Conservation (phyloP, 345 rosid species). For the Raphanus raphanistrum region DNA sequence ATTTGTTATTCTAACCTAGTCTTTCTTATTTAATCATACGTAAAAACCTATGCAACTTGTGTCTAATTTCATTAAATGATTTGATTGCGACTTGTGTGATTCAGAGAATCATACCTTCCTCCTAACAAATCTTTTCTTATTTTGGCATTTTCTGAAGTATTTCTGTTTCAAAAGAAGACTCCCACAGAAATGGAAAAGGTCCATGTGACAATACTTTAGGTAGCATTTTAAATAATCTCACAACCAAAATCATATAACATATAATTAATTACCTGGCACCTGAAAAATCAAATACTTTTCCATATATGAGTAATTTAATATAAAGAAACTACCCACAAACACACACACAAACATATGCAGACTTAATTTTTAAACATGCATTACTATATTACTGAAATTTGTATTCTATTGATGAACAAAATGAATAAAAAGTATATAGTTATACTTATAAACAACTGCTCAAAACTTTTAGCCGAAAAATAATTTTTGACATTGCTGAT, state of each 20-base stretch:
- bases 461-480: no score
- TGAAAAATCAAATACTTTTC: neutral
- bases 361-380: neutral
- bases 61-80: neutral
- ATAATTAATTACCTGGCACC: neutral
- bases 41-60: slow-evolving; percentile 8
- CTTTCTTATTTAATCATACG: slow-evolving; percentile 1
- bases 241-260: neutral
- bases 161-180: slow-evolving; percentile 3
- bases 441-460: neutral
- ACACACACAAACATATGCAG: neutral
- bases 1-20: neutral
- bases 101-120: slow-evolving; percentile 39
- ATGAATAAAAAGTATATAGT: neutral
- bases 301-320: neutral
- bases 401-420: neutral
- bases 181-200: slow-evolving; percentile 38
- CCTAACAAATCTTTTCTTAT: slow-evolving; percentile 35
- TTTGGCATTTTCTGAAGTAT: slow-evolving; percentile 33
- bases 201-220: slow-evolving; percentile 28
- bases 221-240: neutral
- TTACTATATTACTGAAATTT: neutral
- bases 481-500: no score
- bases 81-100: slow-evolving; percentile 37
- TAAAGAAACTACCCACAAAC: neutral